Conservation (phyloP, 2,329 filamentous ascomycete species). For the Epichloe hybrida region DNA sequence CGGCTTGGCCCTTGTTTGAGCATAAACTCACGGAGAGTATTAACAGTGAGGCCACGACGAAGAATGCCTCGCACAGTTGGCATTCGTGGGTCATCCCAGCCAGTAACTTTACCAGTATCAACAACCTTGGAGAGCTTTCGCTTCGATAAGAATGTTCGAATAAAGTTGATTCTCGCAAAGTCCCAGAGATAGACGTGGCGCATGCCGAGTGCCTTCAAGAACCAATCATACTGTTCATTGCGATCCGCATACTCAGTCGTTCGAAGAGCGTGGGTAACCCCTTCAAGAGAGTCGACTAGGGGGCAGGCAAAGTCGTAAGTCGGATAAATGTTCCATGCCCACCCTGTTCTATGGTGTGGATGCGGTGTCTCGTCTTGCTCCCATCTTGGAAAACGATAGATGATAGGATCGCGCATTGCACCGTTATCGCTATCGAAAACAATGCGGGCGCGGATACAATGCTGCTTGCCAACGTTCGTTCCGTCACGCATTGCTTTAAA, state of each 20-base stretch:
- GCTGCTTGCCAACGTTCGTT: conserved; percentile 60
- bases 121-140: conserved; percentile 75
- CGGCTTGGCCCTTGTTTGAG: conserved; percentile 64
- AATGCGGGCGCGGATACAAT: conserved; percentile 92
- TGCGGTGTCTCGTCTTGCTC: conserved; percentile 43
- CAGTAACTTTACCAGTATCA: conserved; percentile 59
- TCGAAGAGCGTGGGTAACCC: conserved; percentile 68
- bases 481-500: conserved; percentile 91
- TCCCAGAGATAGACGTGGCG: conserved; percentile 75
- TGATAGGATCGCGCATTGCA: conserved; percentile 88
- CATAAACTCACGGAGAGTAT: conserved; percentile 64
- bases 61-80: conserved; percentile 62
- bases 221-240: conserved; percentile 78
- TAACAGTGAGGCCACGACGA: conserved; percentile 58
- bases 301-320: conserved; percentile 80
- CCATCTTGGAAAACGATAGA: conserved; percentile 54
- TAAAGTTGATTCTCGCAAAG: conserved; percentile 73
- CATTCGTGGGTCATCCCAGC: conserved; percentile 73
- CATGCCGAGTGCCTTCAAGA: conserved; percentile 58
- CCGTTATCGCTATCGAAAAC: conserved; percentile 86
- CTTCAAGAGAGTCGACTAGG: conserved; percentile 66
- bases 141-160: conserved; percentile 70
- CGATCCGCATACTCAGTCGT: conserved; percentile 81
- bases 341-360: conserved; percentile 63
- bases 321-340: conserved; percentile 71